Conservation (phyloP, 2,329 filamentous ascomycete genomes). For the Botryotinia globosa region DNA sequence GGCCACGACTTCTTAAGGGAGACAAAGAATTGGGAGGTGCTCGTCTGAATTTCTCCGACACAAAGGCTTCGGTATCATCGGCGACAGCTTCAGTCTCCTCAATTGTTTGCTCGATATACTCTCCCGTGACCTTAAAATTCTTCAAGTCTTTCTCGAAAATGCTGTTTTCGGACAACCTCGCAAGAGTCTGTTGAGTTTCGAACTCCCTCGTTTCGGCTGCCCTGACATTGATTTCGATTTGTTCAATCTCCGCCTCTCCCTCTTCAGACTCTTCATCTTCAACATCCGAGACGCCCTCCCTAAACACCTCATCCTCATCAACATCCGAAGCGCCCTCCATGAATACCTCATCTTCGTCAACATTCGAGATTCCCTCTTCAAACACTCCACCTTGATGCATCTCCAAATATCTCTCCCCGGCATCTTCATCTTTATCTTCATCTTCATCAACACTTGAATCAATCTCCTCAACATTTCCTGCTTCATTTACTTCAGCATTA, state of each 20-base stretch:
- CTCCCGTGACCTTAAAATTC: background rate
- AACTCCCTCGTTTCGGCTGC: slow-evolving; percentile 10
- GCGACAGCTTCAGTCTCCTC: background rate
- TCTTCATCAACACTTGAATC: background rate
- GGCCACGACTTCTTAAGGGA: background rate
- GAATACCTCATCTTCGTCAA: background rate
- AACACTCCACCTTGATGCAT: background rate
- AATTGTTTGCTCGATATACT: background rate
- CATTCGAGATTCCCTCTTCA: background rate
- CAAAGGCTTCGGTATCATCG: background rate
- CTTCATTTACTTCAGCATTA: background rate
- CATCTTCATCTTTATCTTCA: background rate
- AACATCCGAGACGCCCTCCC: background rate
- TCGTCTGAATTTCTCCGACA: slow-evolving; percentile 5
- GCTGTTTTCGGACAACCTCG: background rate
- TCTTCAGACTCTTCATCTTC: background rate
- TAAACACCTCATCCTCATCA: background rate
- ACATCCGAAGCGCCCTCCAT: background rate
- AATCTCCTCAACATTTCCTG: background rate
- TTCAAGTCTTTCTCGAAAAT: background rate
- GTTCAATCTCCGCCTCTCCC: background rate
- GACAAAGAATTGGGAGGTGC: background rate
- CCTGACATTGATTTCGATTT: slow-evolving; percentile 10
- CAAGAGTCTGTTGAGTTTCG: slow-evolving; percentile 7
- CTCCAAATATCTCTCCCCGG: background rate